Conservation (phyloP, 192 early-diverging fungal genomes). For the Coemansia sp. region DNA sequence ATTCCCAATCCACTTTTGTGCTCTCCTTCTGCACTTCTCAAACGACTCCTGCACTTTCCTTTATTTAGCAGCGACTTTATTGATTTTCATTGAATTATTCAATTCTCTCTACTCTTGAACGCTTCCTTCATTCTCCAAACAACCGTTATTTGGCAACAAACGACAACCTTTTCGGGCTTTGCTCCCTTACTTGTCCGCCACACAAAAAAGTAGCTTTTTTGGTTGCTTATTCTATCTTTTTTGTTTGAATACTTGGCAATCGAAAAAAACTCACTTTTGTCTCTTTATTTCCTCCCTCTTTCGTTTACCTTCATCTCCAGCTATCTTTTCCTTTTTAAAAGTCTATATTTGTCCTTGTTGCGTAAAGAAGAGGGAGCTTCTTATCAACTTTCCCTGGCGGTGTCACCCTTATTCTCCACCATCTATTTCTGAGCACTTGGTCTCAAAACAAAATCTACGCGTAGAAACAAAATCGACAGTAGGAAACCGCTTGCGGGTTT, state of each 20-base stretch:
- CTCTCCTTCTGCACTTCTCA: slow-evolving; percentile 1
- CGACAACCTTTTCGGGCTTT: neutral
- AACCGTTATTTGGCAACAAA: neutral
- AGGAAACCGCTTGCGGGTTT: neutral
- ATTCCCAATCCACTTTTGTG: neutral
- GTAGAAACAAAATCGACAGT: neutral
- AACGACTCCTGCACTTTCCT: neutral
- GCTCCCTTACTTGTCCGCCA: neutral
- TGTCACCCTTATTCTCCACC: neutral
- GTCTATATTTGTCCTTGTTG: neutral
- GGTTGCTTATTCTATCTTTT: neutral
- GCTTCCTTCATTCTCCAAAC: neutral
- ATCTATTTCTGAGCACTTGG: slow-evolving; percentile 1
- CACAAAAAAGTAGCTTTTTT: neutral
- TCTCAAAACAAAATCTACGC: neutral
- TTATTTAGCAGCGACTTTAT: neutral
- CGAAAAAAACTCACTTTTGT: neutral
- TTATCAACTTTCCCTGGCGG: neutral
- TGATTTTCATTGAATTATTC: neutral
- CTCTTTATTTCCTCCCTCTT: neutral
- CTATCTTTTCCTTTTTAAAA: neutral
- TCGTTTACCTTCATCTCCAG: neutral
- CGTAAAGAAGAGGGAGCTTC: neutral
- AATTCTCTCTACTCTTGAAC: neutral
- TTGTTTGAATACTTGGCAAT: no score